A percentile compares a stretch with the other conserved stretches of the same genome.
Conservation (phyloP, 1,284 basidiomycete species). For the Ustilago shanxiensis region DNA sequence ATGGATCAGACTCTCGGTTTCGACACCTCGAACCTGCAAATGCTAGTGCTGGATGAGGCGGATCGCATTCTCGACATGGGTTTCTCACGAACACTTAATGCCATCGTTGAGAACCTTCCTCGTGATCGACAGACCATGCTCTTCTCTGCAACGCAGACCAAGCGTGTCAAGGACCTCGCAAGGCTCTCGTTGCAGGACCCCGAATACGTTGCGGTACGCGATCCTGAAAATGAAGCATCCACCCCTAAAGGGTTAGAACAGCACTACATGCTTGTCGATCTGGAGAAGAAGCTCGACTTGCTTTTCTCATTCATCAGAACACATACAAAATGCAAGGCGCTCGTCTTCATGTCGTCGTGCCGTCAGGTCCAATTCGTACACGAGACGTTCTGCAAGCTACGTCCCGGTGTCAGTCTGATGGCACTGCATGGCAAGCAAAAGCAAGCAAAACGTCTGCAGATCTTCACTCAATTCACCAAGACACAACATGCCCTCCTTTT, state of each 20-base stretch:
- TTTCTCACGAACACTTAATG: conserved; percentile 87
- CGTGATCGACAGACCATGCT: conserved; percentile 82
- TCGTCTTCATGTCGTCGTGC: conserved; percentile 94
- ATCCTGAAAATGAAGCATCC: conserved; percentile 67
- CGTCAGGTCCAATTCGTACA: conserved; percentile 91
- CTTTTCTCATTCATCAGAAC: conserved; percentile 96
- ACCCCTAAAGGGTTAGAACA: conserved; percentile 85
- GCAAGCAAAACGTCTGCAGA: conserved; percentile 82
- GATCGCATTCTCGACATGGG: conserved; percentile 98
- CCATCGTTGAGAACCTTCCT: conserved; percentile 85
- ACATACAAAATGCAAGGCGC: conserved; percentile 89
- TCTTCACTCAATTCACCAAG: conserved; percentile 65
- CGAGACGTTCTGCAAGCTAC: conserved; percentile 93
- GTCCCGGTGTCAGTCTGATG: conserved; percentile 90
- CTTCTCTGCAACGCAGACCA: conserved; percentile 96
- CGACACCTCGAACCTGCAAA: conserved; percentile 87
- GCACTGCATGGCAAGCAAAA: conserved; percentile 98
- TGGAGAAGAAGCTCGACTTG: conserved; percentile 90
- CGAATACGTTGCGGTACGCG: conserved; percentile 76
- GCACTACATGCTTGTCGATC: conserved; percentile 85
- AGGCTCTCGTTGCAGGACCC: conserved; percentile 89
- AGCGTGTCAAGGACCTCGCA: conserved; percentile 89
- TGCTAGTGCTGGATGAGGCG: conserved; percentile 97
- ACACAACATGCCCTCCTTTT: conserved; percentile 66
- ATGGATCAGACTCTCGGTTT: conserved; percentile 98